Evolutionary conservation across 768 basidiomycete species (phyloP), one percentile per base, ranked within the genome.

Genomic region (Panellus pusillus): DNA sequence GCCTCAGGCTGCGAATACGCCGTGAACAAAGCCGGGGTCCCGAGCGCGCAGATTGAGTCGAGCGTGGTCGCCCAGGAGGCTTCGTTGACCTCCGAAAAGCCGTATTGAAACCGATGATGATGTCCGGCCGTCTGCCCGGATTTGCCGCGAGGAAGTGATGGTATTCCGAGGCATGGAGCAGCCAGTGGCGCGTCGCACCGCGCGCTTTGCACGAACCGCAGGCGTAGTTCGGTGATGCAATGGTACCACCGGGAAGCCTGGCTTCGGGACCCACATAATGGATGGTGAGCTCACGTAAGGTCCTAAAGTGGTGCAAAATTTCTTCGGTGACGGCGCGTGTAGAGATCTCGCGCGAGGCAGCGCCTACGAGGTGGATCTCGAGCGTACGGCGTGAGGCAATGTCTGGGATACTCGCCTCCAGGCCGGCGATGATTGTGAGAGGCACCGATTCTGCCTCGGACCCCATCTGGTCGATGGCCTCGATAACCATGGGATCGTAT

Each of bases 351-450:
- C 44, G 47, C 4, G 2, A 0, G 6, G 29, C 41, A 3, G 52
- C 50, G 14, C 37, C 54, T 8, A 61, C 44, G 27, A 61, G 32
- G 31, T 61, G 59, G 14, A 61, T 50, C 15, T 52, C 53, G 1
- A 58, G 36, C 28, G 32, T 39, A 11, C 14, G 15, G 27, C 56
- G 56, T 24, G 24, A 41, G 8, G 14, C 18, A 4, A 53, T 47
- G 47, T 58, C 44, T 8, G 57, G 52, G 19, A 58, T 24, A 8
- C 31, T 31, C 0, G 39, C 28, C 32, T 58, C 57, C 18, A 48
- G 24, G 14, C 45, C 47, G 6, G 19, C 12, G 17, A 54, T 9
- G 15, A 54, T 14, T 12, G 53, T 54, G 31, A 53, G 38, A 6
- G 27, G 19, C 15, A 53, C 47, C 17, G 32, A 35, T 35, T 35